Conservation (phyloP, 1,284 basidiomycete species). For the Coniferiporia sulphurascens region DNA sequence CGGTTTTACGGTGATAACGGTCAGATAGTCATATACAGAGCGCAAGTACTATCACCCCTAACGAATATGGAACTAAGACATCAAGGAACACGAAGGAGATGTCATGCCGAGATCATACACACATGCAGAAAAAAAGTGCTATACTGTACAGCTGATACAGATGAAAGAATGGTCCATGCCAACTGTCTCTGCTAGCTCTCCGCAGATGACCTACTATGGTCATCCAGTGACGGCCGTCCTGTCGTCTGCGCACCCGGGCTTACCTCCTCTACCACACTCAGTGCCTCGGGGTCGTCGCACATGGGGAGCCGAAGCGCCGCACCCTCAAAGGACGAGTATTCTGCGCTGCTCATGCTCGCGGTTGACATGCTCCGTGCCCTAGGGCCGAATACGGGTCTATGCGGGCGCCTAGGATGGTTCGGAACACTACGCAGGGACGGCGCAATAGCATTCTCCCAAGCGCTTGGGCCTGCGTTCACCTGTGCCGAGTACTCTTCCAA, state of each 20-base stretch:
- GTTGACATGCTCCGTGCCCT: constrained; percentile 7
- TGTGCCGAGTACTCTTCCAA: neutral
- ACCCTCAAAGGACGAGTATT: neutral
- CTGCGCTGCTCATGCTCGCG: neutral
- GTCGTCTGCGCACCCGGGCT: neutral
- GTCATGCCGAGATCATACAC: neutral
- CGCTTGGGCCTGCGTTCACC: neutral
- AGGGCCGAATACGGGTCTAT: constrained; percentile 9
- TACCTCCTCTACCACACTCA: constrained; percentile 12
- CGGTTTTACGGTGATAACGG: too few relatives aligned
- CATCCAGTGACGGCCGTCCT: neutral
- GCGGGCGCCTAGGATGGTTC: neutral
- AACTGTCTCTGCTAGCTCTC: neutral
- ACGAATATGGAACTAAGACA: too few relatives aligned
- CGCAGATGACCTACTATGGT: neutral
- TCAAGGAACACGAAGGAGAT: too few relatives aligned
- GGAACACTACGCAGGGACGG: neutral
- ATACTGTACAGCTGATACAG: neutral
- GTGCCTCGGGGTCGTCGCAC: neutral
- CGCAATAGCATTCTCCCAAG: neutral
- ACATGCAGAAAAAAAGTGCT: neutral
- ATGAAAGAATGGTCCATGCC: neutral
- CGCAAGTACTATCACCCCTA: too few relatives aligned
- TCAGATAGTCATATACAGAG: too few relatives aligned
- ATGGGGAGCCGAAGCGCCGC: neutral